These are phyloP conservation scores for Pyrus betulifolia DNA, from an alignment of 306 rosid genomes.

Conservation along the genomic window DNA sequence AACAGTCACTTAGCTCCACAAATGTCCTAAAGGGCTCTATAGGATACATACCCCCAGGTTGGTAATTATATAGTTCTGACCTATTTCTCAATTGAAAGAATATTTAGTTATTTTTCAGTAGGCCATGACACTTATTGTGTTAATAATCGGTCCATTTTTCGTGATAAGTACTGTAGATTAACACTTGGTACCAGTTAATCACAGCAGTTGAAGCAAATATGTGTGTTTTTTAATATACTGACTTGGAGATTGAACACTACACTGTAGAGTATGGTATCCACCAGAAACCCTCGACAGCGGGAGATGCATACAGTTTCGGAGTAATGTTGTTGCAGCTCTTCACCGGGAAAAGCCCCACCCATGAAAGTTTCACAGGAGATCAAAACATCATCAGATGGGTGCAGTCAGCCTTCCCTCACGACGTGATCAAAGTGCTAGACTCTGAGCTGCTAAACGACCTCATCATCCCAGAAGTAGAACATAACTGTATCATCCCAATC, in stretches of 20 bases:
- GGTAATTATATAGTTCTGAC: not conserved
- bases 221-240: not conserved
- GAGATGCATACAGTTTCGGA: constrained; percentile 76
- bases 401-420: constrained; percentile 33
- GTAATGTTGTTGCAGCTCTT: constrained; percentile 54
- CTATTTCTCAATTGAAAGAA: too few relatives aligned
- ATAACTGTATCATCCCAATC: constrained; percentile 31
- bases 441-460: constrained; percentile 24
- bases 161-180: too few relatives aligned
- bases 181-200: too few relatives aligned
- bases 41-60: constrained; percentile 88
- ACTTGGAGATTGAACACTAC: not conserved
- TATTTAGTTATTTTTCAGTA: too few relatives aligned
- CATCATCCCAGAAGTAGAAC: not conserved
- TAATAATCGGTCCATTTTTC: too few relatives aligned
- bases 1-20: constrained; percentile 29
- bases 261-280: constrained; percentile 65
- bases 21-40: constrained; percentile 61
- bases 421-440: constrained; percentile 30
- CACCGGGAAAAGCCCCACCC: constrained; percentile 49
- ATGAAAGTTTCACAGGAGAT: constrained; percentile 45
- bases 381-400: constrained; percentile 45
- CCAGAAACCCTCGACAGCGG: constrained; percentile 46
- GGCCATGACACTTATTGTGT: too few relatives aligned
- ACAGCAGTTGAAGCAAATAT: too few relatives aligned